phyloP scores from a whole-genome alignment of 345 rosid species.

The Eucalyptus microcorys region DNA sequence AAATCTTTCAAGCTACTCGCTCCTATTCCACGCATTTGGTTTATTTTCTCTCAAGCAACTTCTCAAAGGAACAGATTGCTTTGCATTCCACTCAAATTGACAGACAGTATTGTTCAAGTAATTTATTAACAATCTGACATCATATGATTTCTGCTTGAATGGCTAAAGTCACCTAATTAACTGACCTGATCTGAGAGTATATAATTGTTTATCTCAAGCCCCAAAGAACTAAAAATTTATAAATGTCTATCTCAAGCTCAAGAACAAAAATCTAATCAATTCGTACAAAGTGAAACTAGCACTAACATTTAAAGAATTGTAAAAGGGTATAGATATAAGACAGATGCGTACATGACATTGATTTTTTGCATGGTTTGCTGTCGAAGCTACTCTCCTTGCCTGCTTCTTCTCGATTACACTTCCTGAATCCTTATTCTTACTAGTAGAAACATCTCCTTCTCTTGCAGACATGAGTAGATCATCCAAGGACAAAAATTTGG shows the following conservation, averaged over 20 bases:
- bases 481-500: conserved; percentile 32
- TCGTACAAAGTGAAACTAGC: not conserved
- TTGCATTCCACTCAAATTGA: not conserved
- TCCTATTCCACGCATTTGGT: not conserved
- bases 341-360: conserved; percentile 44
- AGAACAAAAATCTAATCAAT: not conserved
- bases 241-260: not conserved
- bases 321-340: not conserved
- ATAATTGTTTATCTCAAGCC: not conserved
- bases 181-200: not conserved
- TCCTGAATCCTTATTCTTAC: conserved; percentile 8
- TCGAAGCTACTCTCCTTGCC: not conserved
- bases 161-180: not conserved
- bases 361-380: not conserved
- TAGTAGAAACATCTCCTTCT: conserved; percentile 12
- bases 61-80: not conserved
- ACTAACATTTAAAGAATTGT: not conserved
- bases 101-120: not conserved
- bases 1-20: not conserved
- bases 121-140: not conserved
- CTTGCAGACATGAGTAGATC: conserved; percentile 40
- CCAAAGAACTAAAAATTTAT: not conserved
- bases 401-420: conserved; percentile 4
- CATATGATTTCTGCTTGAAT: not conserved
- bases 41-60: not conserved